These are phyloP conservation scores for Nyssa sinensis DNA, from an alignment of 148 eudicot genomes.

Conservation along the genomic window DNA sequence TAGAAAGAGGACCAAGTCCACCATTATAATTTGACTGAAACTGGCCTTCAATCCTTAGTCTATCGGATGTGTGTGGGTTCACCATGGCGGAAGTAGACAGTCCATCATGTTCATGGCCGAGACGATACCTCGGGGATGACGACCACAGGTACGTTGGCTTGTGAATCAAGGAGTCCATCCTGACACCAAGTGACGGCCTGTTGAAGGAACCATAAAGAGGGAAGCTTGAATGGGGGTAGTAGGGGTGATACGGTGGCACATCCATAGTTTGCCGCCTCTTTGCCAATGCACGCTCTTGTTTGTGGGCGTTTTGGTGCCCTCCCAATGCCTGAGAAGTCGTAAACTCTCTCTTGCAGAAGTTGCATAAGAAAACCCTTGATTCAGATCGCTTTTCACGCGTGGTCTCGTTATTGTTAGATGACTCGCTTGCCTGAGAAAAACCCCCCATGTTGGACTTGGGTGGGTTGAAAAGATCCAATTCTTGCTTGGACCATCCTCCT, in stretches of 20 bases:
- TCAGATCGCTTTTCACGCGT: too few relatives aligned
- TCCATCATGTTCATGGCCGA: neutral
- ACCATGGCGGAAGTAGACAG: neutral
- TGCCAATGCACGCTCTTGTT: slow-evolving; percentile 18
- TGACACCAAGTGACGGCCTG: neutral
- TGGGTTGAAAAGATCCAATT: neutral
- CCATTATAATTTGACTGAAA: neutral
- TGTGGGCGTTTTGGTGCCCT: slow-evolving; percentile 22
- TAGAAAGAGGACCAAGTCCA: neutral
- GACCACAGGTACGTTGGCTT: neutral
- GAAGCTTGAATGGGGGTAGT: neutral
- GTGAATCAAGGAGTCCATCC: too few relatives aligned
- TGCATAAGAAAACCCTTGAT: neutral
- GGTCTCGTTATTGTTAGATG: too few relatives aligned
- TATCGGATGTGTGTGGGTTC: neutral
- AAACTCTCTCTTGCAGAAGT: slow-evolving; percentile 20
- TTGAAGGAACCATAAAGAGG: too few relatives aligned
- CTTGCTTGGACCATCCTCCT: neutral
- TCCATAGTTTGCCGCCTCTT: neutral
- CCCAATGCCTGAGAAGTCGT: slow-evolving; percentile 17
- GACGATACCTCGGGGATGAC: neutral
- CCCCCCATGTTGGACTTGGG: neutral
- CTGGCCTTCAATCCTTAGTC: neutral
- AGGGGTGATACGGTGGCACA: neutral
- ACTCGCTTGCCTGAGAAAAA: neutral